Conservation (phyloP, 2,329 filamentous ascomycete genomes). For the Aspergillus tamarii region DNA sequence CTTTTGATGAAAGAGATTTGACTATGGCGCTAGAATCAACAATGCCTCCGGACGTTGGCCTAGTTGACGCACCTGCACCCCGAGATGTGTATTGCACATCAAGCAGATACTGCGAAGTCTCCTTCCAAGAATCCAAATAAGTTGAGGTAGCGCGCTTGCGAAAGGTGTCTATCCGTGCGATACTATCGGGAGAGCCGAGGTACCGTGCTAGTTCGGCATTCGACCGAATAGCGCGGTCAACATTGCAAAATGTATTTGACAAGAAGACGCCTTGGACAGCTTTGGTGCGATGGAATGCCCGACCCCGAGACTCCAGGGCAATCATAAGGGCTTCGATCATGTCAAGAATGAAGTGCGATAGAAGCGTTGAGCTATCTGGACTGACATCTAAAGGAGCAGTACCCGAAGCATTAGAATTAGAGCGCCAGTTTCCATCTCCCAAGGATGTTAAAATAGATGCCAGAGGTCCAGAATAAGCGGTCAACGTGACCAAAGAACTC, state of each 20-base stretch:
- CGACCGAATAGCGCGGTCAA: slow-evolving; percentile 80
- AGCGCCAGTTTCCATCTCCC: slow-evolving; percentile 86
- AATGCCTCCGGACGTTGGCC: slow-evolving; percentile 68
- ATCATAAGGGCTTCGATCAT: slow-evolving; percentile 80
- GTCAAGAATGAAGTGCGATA: slow-evolving; percentile 87
- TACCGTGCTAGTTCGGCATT: slow-evolving; percentile 74
- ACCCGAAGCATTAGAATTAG: slow-evolving; percentile 64
- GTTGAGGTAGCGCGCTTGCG: slow-evolving; percentile 80
- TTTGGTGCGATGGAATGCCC: slow-evolving; percentile 73
- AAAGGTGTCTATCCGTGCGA: slow-evolving; percentile 74
- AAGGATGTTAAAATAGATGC: slow-evolving; percentile 89
- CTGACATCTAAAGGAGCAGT: slow-evolving; percentile 82
- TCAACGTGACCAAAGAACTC: slow-evolving; percentile 82
- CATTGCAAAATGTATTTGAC: slow-evolving; percentile 81
- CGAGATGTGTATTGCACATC: slow-evolving; percentile 92
- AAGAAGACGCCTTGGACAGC: slow-evolving; percentile 84
- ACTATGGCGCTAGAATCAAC: slow-evolving; percentile 81
- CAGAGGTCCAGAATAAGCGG: slow-evolving; percentile 81
- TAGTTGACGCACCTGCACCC: slow-evolving; percentile 48
- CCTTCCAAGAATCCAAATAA: slow-evolving; percentile 87
- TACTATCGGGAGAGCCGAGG: slow-evolving; percentile 64
- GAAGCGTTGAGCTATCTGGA: slow-evolving; percentile 83
- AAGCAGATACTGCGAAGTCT: slow-evolving; percentile 80
- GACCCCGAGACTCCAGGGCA: slow-evolving; percentile 74
- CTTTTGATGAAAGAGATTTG: slow-evolving; percentile 81